Evolutionary conservation across 495 filamentous ascomycete genomes (phyloP), one percentile per base, ranked within the genome.

Genomic region (Xylaria intraflava): DNA sequence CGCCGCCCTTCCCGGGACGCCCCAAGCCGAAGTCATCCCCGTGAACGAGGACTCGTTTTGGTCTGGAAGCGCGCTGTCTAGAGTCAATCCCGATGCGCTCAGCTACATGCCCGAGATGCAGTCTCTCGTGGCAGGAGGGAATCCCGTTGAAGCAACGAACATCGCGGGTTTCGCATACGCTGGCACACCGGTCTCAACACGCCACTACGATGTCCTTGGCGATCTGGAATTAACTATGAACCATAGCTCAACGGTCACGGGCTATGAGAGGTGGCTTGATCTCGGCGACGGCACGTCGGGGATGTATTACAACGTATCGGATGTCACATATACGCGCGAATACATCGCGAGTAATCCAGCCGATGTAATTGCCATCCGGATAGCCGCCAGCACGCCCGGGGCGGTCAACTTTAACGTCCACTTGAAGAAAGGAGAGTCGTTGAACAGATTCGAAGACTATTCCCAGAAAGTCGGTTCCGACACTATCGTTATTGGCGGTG

Each of bases 11-110:
- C 74, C 71, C 54, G 79, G 77, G 24, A 62, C 66, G 43, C 68
- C 69, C 29, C 61, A 64, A 22, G 69, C 67, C 7, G 78, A 80
- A 51, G 61, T 74, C 51, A 51, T 80, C n/a, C 62, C 66, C 9
- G 57, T 82, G 22, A 81, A 79, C 48, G 78, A 82, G 49, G 73
- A 80, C 53, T 75, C 75, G 6, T 62, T 80, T 9, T 80, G 76
- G 78, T 77, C 72, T 58, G 78, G 78, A 31, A 69, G 66, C 12
- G 67, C 66, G 20, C 71, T 76, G 58, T 62, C 78, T 50, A 69
- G 78, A 17, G 72, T 69, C 27, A n/a, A n/a, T n/a, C n/a, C n/a
- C n/a, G n/a, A n/a, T n/a, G n/a, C n/a, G n/a, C n/a, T n/a, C n/a
- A n/a, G n/a, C n/a, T n/a, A n/a, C n/a, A n/a, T n/a, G n/a, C n/a